A percentile compares a stretch with the other conserved stretches of the same genome.
Conservation (phyloP, 257 asterid genomes). For the Solanum sejunctum region DNA sequence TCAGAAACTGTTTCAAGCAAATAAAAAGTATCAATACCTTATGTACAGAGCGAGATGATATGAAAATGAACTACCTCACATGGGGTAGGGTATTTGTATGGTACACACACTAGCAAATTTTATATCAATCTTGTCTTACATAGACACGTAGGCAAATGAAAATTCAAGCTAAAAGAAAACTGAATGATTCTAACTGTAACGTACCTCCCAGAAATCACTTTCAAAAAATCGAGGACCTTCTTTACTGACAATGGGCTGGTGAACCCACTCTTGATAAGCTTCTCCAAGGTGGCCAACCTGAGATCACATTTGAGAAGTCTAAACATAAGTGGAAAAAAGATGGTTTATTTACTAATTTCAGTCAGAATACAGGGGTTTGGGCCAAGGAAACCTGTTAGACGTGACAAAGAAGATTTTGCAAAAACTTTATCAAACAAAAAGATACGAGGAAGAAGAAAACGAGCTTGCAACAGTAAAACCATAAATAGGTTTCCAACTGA, state of each 20-base stretch:
- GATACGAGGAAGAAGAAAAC: not conserved
- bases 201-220: slow-evolving; percentile 44
- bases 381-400: not conserved
- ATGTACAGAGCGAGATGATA: not conserved
- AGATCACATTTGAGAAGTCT: not conserved
- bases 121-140: not conserved
- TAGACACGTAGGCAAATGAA: not conserved
- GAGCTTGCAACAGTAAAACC: not conserved
- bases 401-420: not conserved
- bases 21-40: not conserved
- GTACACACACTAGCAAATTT: not conserved
- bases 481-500: not conserved
- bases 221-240: slow-evolving; percentile 51
- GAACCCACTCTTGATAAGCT: slow-evolving; percentile 69
- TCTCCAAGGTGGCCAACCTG: slow-evolving; percentile 90
- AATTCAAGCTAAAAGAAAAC: not conserved
- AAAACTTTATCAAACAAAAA: not conserved
- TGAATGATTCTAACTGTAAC: not conserved
- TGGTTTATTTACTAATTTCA: not conserved
- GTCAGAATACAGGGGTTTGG: not conserved
- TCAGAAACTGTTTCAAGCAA: slow-evolving; percentile 34
- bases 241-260: slow-evolving; percentile 51
- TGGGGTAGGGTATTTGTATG: not conserved
- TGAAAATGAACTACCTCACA: not conserved
- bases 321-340: not conserved